These are phyloP conservation scores for Emmonsiellopsis sp. DNA, from an alignment of 2,329 filamentous ascomycete genomes.

Conservation along the genomic window DNA sequence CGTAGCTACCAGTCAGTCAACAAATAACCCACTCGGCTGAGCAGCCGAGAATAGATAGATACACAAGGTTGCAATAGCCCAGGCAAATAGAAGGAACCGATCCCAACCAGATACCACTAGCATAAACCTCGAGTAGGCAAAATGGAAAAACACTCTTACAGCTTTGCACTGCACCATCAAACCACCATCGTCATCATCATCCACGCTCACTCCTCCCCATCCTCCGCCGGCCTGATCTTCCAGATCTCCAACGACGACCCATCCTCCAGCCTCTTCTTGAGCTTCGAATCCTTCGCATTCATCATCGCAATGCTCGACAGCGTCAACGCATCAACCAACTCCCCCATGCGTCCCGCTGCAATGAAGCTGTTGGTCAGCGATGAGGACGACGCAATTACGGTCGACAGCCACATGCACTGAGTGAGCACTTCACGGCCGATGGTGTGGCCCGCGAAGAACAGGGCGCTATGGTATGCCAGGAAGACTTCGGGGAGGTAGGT, in stretches of 20 bases:
- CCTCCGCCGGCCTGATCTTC: conserved; percentile 14
- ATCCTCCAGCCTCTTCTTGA: conserved; percentile 28
- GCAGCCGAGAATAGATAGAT: too few species aligned
- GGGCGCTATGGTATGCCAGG: conserved; percentile 69
- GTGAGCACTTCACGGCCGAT: conserved; percentile 68
- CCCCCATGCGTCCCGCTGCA: conserved; percentile 58
- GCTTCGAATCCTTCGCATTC: conserved; percentile 19
- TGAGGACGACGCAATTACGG: conserved; percentile 61
- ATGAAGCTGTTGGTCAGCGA: conserved; percentile 58
- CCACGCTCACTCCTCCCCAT: conserved; percentile 1
- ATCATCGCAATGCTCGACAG: conserved; percentile 62
- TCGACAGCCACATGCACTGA: conserved; percentile 78
- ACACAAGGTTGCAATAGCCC: too few species aligned
- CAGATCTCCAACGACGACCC: conserved; percentile 20
- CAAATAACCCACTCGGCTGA: too few species aligned
- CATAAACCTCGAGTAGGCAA: not conserved
- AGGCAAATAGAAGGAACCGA: too few species aligned
- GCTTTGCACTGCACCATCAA: not conserved
- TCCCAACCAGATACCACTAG: not conserved
- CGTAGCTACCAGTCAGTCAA: too few species aligned
- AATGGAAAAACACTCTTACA: not conserved
- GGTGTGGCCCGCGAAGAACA: conserved; percentile 68
- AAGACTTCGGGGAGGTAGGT: conserved; percentile 79
- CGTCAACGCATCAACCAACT: conserved; percentile 68
- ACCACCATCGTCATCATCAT: not conserved